phyloP scores from a whole-genome alignment of 345 rosid genomes.

The Eucalyptus pauciflora region DNA sequence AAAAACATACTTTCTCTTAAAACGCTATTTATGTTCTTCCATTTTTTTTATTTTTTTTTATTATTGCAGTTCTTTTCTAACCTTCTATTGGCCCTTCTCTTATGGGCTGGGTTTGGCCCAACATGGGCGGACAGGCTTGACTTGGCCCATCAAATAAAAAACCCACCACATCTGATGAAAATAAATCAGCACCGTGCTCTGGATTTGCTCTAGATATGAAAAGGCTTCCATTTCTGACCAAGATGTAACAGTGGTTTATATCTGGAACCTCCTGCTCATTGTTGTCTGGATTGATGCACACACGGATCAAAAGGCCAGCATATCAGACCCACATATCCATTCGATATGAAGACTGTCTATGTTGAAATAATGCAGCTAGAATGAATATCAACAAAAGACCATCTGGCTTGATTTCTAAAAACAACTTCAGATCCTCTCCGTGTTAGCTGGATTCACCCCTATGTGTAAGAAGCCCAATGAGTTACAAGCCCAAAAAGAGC shows the following conservation, averaged over 20 bases:
- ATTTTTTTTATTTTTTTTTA: too few species aligned
- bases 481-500: too few species aligned
- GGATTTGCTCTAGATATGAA: neutral
- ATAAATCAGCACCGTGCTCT: neutral
- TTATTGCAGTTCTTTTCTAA: too few species aligned
- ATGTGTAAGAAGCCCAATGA: too few species aligned
- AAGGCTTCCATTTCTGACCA: conserved; percentile 38
- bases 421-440: conserved; percentile 49
- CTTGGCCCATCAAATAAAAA: too few species aligned
- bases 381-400: neutral
- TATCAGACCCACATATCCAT: conserved; percentile 9
- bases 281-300: conserved; percentile 44
- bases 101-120: too few species aligned
- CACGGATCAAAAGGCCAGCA: conserved; percentile 55
- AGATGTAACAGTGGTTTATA: conserved; percentile 47
- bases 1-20: too few species aligned
- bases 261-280: conserved; percentile 44
- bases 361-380: neutral
- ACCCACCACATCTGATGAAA: neutral
- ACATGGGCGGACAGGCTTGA: fast-evolving
- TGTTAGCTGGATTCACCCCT: too few species aligned
- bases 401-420: conserved; percentile 20
- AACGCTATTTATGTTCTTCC: too few species aligned
- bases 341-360: neutral
- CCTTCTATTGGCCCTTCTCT: too few species aligned